A percentile compares a stretch with the other conserved stretches of the same genome.
Evolutionary conservation across 1,139 yeast genomes (phyloP).

Genomic region (Meyerozyma sp.): DNA sequence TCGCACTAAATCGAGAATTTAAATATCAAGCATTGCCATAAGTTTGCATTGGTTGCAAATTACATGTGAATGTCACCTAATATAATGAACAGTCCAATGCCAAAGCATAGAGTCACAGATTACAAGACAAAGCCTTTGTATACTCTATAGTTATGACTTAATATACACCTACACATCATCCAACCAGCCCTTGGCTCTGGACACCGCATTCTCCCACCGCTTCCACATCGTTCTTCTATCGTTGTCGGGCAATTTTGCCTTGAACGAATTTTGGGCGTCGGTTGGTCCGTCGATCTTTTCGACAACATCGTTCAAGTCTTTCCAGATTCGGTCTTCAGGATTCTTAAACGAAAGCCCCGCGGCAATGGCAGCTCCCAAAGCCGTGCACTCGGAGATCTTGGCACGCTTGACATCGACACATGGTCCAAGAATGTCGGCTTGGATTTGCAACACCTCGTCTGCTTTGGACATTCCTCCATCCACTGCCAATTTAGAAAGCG

Average conservation of each 20-base stretch:
- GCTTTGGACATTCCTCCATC: slow-evolving; percentile 97
- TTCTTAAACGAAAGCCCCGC: slow-evolving; percentile 73
- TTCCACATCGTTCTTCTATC: slow-evolving; percentile 64
- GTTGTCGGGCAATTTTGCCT: slow-evolving; percentile 53
- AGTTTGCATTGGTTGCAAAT: too few species aligned
- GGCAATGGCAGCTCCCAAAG: slow-evolving; percentile 94
- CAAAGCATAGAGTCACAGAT: neutral
- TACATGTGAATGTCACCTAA: too few species aligned
- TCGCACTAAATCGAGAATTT: too few species aligned
- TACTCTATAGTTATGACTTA: neutral
- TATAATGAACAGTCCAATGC: neutral
- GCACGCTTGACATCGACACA: slow-evolving; percentile 84
- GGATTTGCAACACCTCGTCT: slow-evolving; percentile 89
- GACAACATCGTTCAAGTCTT: slow-evolving; percentile 59
- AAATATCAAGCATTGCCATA: too few species aligned
- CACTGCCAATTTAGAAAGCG: slow-evolving; percentile 61
- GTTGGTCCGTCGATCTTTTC: slow-evolving; percentile 28
- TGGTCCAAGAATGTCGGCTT: slow-evolving; percentile 83
- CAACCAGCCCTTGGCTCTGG: slow-evolving; percentile 76
- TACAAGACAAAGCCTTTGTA: too few species aligned
- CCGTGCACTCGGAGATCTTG: slow-evolving; percentile 84
- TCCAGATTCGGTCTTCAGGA: slow-evolving; percentile 67
- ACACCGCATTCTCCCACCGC: slow-evolving; percentile 79
- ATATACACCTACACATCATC: slow-evolving; percentile 23
- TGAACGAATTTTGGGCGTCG: slow-evolving; percentile 41